Evolutionary conservation across 805 yeast genomes (phyloP), one percentile per base, ranked within the genome.

Genomic region (Sugiyamaella qingdaonensis): DNA sequence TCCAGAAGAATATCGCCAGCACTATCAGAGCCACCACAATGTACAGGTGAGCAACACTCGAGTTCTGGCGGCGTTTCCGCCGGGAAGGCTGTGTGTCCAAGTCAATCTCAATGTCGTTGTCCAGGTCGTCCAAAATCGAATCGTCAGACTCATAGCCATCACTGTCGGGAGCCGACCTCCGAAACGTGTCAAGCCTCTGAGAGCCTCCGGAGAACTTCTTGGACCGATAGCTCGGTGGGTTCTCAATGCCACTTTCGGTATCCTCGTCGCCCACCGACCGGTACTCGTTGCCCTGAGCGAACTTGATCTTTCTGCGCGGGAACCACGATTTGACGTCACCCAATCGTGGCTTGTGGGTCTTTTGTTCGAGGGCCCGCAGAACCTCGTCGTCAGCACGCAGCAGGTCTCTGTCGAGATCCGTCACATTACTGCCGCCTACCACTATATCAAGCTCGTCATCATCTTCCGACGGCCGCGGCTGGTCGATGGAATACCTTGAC

Each of bases 21-120:
- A 55, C 55, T 8, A 49, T 43, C 9, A 60, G 29, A 10, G 53
- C 42, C 10, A 53, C 21, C 31, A 55, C 37, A 11, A 58, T 16
- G 37, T 49, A 29, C 3, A 31, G 27, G 27, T 45, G 36, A 4
- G 19, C 19, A 14, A 16, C 13, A n/a, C 24, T 5, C 32, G 33
- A 14, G 8, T 18, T 33, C n/a, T 21, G 13, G 13, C 43, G 14
- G 4, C 48, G 48, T n/a, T 53, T 29, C 18, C 63, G 48, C 13
- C 56, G 52, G n/a, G 41, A 42, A 2, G 62, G 58, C 43, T 52
- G 58, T 4, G 57, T 51, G 41, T 60, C 61, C 18, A 60, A 43
- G 34, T 60, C 63, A 32, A 60, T 56, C 36, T 60, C 63, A 37
- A 59, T 53, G 41, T 60, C 58, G 29, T 18, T 19, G 29, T 47